Base-by-base conservation (phyloP, 106 monocot genomes). In the Dendrobium chrysotoxum region DNA sequence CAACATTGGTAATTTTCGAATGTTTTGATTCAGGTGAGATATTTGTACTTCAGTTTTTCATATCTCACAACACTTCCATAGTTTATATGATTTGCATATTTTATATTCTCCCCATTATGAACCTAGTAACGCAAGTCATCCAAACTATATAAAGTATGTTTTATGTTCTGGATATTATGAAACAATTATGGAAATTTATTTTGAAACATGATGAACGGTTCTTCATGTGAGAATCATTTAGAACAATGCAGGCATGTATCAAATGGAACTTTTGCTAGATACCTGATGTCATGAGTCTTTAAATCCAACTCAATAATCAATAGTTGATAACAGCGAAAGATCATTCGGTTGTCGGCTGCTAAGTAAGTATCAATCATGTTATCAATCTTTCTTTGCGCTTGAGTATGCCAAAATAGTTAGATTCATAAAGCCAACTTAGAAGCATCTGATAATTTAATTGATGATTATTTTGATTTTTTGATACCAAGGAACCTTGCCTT, bases 21-120 rank as follows among this genome's bases (percentile, higher is more conserved):
- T 98, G 91, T 57, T 86, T 83, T 93, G 53, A 89, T 94, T 85
- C 89, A 92, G 94, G 98, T 98, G 88, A 12, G 2, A 23, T 61
- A 20, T 10, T 8, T 58, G 0, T 71, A 44, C 46, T 50, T 50
- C 11, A 3, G 20, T 66, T 58, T 83, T 31, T 67, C 1, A 31
- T 71, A 30, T 70, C 70, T 40, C 12, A 28, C 13, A 31, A 30
- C 7, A 30, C 68, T 30, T 73, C 2, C 73, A 41, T 73, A 13
- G 17, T 72, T 38, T 39, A 23, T 38, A 35, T 39, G 17, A 39
- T 72, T 39, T 72, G 57, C 38, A 13, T 39, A 72, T 13, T 31
- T 72, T 72, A 66, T 26, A 26, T 26, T 72, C 13, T 72, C 1
- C 15, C 15, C 39, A 72, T 72, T 72, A 39, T 73, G 72, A 73